Evolutionary conservation across 306 rosid species (phyloP), one percentile per base, ranked within the genome.

Genomic region (Cyclanthera cordifolia): DNA sequence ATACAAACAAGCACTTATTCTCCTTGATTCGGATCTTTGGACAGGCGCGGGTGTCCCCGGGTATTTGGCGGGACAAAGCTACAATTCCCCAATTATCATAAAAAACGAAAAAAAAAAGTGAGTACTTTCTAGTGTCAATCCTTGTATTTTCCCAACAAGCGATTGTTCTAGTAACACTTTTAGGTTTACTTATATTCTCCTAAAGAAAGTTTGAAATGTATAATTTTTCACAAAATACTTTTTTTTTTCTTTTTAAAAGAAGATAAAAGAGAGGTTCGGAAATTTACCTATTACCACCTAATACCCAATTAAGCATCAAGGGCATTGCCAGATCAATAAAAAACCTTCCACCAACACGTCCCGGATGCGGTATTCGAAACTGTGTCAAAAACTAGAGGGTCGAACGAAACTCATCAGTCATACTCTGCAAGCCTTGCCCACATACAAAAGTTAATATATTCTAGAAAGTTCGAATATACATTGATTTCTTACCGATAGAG

Each of bases 301-400:
- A 82, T 70, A 94, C 97, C 99, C 99, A 94, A 69, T 80, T 86
- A 60, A 94, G 77, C 97, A 94, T 94, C 80, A 90, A 67, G 28
- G 99, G 97, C 95, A 90, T 94, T 76, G 80, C 74, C 75, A 78
- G 76, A 58, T 85, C 86, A 69, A 90, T 90, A 15, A 93, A 78
- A 78, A 90, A 71, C 71, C 95, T 85, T 71, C 97, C 99, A 73
- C 97, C 99, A 6, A 85, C 84, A 74, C 86, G 82, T 77, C 99
- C 99, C 4, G 99, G 99, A 81, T 93, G 99, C 8, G 95, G 99
- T 79, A 93, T 90, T 76, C 90, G 83, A 56, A 80, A 86, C 81
- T 90, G 82, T 2, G 96, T 93, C 85, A 93, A 82, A 81, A 90
- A 88, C 99, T 93, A 85, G 77, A 80, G 15, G 4, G 8, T 17